Percentiles rank a stretch among this genome's conserved stretches.
These are phyloP conservation scores for Pichia kluyveri DNA, from an alignment of 805 yeast species.

Conservation along the genomic window DNA sequence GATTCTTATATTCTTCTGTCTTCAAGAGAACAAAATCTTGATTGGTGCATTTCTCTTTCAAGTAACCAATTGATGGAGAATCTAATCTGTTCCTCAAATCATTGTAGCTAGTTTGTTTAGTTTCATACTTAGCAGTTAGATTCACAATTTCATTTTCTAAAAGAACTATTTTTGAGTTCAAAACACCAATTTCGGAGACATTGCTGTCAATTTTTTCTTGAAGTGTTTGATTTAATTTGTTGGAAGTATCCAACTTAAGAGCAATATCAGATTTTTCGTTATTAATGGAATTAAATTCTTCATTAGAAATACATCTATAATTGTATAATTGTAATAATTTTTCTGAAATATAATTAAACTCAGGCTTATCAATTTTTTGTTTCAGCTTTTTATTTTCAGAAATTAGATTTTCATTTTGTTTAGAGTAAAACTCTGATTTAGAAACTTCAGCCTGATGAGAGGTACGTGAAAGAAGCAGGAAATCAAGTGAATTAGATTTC, in stretches of 20 bases:
- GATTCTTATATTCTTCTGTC: not conserved
- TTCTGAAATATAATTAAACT: constrained; percentile 3
- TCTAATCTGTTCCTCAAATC: not conserved
- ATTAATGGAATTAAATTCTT: constrained; percentile 18
- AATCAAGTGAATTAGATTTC: no score
- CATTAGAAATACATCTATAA: constrained; percentile 7
- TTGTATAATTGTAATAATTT: not conserved
- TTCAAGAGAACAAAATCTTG: constrained; percentile 25
- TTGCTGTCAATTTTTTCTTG: not conserved
- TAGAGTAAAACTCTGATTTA: no score
- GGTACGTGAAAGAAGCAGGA: no score
- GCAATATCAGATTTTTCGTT: not conserved
- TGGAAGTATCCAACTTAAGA: not conserved
- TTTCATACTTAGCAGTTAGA: not conserved
- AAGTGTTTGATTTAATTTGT: not conserved
- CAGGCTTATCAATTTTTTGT: constrained; percentile 1
- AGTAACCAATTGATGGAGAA: constrained; percentile 5
- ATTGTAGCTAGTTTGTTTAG: not conserved
- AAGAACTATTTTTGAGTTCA: not conserved
- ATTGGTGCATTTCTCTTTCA: constrained; percentile 15
- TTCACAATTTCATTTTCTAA: not conserved
- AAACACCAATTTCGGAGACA: not conserved
- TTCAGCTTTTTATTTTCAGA: not conserved
- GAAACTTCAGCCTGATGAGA: no score
- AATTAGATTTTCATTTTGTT: no score